A percentile compares a stretch with the other conserved stretches of the same genome.
Conservation (phyloP, 768 basidiomycete species). For the Suillus sp. region DNA sequence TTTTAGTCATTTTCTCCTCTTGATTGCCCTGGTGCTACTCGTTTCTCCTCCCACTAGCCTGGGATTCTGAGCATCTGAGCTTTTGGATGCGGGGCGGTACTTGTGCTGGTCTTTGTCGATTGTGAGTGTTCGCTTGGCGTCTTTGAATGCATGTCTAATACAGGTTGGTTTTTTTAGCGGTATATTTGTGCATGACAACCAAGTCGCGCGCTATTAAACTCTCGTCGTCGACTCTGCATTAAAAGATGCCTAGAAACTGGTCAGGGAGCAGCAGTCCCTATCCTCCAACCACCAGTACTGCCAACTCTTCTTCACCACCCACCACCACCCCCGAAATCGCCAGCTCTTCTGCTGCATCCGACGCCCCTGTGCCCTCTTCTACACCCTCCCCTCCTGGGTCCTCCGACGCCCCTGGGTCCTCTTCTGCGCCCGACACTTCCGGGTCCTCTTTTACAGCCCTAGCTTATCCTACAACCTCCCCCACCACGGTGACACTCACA, state of each 20-base stretch:
- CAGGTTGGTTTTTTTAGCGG: not conserved
- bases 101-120: not conserved
- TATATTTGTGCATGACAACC: not conserved
- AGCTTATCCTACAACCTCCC: too few relatives aligned
- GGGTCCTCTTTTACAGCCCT: too few relatives aligned
- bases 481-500: not conserved
- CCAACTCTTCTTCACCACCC: too few relatives aligned
- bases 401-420: too few relatives aligned
- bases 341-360: too few relatives aligned
- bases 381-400: too few relatives aligned
- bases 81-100: conserved; percentile 1
- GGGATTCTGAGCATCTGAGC: not conserved
- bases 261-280: too few relatives aligned
- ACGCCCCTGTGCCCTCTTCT: too few relatives aligned
- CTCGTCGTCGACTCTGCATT: not conserved
- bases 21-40: not conserved
- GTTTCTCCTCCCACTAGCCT: not conserved
- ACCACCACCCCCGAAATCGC: too few relatives aligned
- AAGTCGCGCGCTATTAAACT: not conserved
- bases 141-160: not conserved
- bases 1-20: not conserved
- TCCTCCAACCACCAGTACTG: too few relatives aligned
- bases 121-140: not conserved
- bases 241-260: not conserved
- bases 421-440: too few relatives aligned